Evolutionary conservation across 1,284 basidiomycete species (phyloP).

Genomic region (Rhodotorula glutinis): DNA sequence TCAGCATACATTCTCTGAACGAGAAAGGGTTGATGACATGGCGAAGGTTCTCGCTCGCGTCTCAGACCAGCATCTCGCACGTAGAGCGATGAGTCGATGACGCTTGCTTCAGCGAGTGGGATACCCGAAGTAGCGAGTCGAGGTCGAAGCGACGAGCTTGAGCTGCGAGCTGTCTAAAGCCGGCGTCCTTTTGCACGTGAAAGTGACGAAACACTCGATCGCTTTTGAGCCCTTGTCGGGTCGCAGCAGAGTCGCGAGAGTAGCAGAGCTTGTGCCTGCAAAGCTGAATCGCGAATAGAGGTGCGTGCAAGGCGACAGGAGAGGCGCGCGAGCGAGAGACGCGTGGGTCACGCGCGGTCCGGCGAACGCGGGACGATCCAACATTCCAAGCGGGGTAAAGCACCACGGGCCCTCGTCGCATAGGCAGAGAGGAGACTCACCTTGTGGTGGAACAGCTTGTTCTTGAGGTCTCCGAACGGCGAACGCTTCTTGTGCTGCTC

Average conservation of each 20-base stretch:
- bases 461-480: constrained; percentile 23
- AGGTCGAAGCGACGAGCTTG: too few relatives aligned
- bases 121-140: too few relatives aligned
- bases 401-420: not conserved
- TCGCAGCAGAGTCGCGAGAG: too few relatives aligned
- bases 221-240: not conserved
- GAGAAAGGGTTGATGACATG: not conserved
- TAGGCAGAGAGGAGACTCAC: constrained; percentile 4
- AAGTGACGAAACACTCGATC: not conserved
- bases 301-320: too few relatives aligned
- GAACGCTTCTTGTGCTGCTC: constrained; percentile 23
- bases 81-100: too few relatives aligned
- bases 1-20: not conserved
- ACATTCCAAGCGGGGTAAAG: not conserved
- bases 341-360: not conserved
- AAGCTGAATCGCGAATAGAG: too few relatives aligned
- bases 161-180: too few relatives aligned
- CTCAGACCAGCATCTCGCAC: too few relatives aligned
- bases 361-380: not conserved
- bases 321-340: not conserved
- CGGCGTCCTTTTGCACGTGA: not conserved
- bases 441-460: constrained; percentile 30
- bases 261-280: too few relatives aligned
- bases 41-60: not conserved
- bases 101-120: too few relatives aligned